Evolutionary conservation across 371 early-diverging fungal genomes (phyloP).

Genomic region (Umbelopsis sp.): DNA sequence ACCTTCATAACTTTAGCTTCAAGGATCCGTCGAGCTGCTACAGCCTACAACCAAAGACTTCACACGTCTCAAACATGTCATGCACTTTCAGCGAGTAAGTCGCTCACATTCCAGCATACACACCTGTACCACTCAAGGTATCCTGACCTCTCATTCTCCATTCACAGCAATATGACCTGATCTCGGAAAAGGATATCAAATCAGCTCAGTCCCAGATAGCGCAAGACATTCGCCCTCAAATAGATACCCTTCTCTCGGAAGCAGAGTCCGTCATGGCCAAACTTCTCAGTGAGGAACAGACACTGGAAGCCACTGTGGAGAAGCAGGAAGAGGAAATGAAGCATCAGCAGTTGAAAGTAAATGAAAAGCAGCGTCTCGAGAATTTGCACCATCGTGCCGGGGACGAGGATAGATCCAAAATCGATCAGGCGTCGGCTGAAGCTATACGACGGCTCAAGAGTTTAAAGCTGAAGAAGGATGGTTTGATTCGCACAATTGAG

Average conservation of each 20-base stretch:
- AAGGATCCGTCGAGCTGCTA: slow-evolving; percentile 2
- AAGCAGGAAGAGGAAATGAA: slow-evolving; percentile 11
- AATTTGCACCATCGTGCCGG: neutral
- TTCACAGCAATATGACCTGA: slow-evolving; percentile 11
- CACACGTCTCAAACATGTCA: slow-evolving; percentile 8
- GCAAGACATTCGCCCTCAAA: slow-evolving; percentile 6
- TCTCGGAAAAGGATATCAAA: slow-evolving; percentile 15
- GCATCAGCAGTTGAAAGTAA: neutral
- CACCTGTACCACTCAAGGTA: too few species aligned
- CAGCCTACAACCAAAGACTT: slow-evolving; percentile 13
- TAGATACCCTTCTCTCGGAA: slow-evolving; percentile 7
- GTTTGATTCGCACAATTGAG: neutral
- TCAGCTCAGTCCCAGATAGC: slow-evolving; percentile 13
- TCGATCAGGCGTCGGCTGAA: neutral
- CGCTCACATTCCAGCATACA: neutral
- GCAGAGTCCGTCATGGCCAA: slow-evolving; percentile 10
- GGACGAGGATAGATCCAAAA: neutral
- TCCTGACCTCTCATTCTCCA: neutral
- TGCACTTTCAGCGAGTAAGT: slow-evolving; percentile 10
- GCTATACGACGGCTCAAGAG: neutral
- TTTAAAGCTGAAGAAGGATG: slow-evolving; percentile 9
- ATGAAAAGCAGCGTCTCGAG: neutral
- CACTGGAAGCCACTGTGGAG: slow-evolving; percentile 7
- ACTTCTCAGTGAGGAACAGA: neutral
- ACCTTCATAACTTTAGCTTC: neutral